These are phyloP conservation scores for Syzygium jambos DNA, from an alignment of 345 rosid genomes.

Conservation along the genomic window DNA sequence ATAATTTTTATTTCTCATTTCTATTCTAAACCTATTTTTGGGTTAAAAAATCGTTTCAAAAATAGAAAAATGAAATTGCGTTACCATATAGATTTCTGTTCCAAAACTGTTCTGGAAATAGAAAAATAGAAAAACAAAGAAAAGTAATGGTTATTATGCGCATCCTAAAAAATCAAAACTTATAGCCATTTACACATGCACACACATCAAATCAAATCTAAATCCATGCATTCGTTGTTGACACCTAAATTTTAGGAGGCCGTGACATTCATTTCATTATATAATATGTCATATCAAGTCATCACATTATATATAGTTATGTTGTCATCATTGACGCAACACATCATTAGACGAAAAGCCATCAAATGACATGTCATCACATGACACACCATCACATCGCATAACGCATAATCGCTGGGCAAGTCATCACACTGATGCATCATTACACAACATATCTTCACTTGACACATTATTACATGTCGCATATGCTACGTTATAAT, in stretches of 20 bases:
- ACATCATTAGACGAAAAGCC: background rate
- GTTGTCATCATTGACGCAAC: background rate
- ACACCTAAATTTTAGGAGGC: too few relatives aligned
- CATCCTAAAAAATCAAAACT: too few relatives aligned
- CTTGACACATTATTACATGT: background rate
- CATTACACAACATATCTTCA: fast-evolving
- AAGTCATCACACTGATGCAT: background rate
- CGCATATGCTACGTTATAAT: background rate
- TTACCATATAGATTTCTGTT: too few relatives aligned
- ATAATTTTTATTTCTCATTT: too few relatives aligned
- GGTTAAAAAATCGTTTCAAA: too few relatives aligned
- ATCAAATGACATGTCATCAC: background rate
- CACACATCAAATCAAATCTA: too few relatives aligned
- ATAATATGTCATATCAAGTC: background rate
- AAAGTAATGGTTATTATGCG: too few relatives aligned
- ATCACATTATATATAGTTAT: background rate
- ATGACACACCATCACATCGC: fast-evolving
- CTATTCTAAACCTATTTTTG: too few relatives aligned
- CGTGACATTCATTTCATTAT: background rate
- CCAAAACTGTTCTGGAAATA: too few relatives aligned
- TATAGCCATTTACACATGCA: background rate
- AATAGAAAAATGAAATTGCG: too few relatives aligned
- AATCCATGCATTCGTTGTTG: too few relatives aligned
- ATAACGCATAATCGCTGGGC: fast-evolving
- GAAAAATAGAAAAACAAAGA: too few relatives aligned